phyloP scores from a whole-genome alignment of 306 rosid genomes.

The Phaseolus lunatus region DNA sequence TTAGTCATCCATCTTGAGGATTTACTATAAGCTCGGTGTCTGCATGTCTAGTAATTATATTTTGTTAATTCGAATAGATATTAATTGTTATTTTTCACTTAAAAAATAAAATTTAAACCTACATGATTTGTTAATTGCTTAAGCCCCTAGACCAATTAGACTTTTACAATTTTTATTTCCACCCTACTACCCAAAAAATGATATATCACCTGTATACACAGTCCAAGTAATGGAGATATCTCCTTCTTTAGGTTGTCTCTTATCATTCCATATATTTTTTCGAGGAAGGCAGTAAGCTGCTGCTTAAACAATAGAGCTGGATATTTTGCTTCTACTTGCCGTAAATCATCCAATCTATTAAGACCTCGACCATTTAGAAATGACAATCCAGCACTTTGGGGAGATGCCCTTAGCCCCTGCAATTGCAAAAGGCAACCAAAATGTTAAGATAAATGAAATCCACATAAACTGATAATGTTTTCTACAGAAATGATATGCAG shows the following conservation, averaged over 20 bases:
- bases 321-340: slow-evolving; percentile 99
- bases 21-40: slow-evolving; percentile 26
- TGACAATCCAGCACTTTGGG: slow-evolving; percentile 90
- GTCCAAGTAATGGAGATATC: slow-evolving; percentile 96
- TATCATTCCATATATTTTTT: slow-evolving; percentile 97
- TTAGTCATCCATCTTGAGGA: slow-evolving; percentile 30
- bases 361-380: slow-evolving; percentile 91
- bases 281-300: slow-evolving; percentile 99
- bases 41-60: not conserved
- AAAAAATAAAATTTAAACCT: not conserved
- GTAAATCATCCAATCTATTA: slow-evolving; percentile 87
- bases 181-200: not conserved
- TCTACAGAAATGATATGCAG: slow-evolving; percentile 39
- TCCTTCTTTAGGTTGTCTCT: slow-evolving; percentile 97
- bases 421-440: slow-evolving; percentile 42
- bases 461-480: slow-evolving; percentile 18
- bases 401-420: slow-evolving; percentile 93
- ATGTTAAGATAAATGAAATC: slow-evolving; percentile 34
- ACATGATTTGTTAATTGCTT: not conserved
- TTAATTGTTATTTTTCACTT: slow-evolving; percentile 22
- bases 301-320: slow-evolving; percentile 98
- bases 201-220: slow-evolving; percentile 87
- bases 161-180: not conserved
- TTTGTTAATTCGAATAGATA: not conserved
- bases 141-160: slow-evolving; percentile 23